phyloP scores from a whole-genome alignment of 345 rosid species.

The Lepidium africanum region DNA sequence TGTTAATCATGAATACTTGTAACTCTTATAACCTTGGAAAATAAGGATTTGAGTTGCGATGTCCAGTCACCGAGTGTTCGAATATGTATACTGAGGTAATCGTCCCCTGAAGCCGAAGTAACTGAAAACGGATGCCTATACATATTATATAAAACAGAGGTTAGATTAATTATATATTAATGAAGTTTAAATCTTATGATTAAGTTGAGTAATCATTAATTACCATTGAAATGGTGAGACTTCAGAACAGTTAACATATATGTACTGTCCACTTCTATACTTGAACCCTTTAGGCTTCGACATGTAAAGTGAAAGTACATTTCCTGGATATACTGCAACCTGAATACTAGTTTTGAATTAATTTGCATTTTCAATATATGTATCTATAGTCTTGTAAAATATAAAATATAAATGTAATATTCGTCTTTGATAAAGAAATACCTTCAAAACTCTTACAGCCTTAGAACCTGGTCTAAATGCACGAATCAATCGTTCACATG shows the following conservation, averaged over 20 bases:
- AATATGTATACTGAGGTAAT: conserved; percentile 54
- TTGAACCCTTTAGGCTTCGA: conserved; percentile 74
- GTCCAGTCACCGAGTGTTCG: conserved; percentile 84
- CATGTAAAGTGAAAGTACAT: conserved; percentile 64
- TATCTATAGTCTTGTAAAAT: not conserved
- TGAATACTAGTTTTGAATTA: conserved; percentile 17
- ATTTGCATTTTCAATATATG: not conserved
- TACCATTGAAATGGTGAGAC: conserved; percentile 87
- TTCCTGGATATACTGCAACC: conserved; percentile 85
- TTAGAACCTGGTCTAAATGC: conserved; percentile 57
- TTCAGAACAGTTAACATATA: conserved; percentile 63
- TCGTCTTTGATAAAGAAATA: conserved; percentile 4
- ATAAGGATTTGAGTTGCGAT: conserved; percentile 52
- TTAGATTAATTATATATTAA: not conserved
- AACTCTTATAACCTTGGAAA: conserved; percentile 36
- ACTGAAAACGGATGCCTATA: conserved; percentile 70
- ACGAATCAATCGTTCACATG: conserved; percentile 51
- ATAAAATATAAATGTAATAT: not conserved
- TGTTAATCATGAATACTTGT: not conserved
- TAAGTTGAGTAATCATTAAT: not conserved
- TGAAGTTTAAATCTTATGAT: not conserved
- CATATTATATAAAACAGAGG: not conserved
- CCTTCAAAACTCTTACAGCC: conserved; percentile 61
- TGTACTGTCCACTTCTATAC: conserved; percentile 81
- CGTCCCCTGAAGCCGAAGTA: conserved; percentile 60